Percentiles rank a stretch among this genome's conserved stretches.
phyloP scores from a whole-genome alignment of 768 basidiomycete genomes.

The Fomitopsis pulvina region DNA sequence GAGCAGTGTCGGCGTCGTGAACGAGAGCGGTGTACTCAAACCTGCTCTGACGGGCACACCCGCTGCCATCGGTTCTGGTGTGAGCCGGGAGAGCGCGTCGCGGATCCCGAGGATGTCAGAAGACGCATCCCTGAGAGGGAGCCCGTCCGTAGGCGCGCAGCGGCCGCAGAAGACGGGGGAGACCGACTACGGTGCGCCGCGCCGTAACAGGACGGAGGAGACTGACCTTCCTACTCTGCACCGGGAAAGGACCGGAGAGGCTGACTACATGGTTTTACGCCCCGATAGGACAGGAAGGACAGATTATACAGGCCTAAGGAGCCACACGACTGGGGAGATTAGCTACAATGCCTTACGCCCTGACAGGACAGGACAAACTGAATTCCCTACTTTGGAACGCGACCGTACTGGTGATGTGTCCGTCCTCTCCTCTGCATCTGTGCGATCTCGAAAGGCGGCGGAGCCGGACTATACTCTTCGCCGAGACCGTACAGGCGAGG shows the following conservation, averaged over 20 bases:
- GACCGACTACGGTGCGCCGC: no score
- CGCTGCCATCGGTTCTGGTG: background rate
- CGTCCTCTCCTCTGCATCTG: background rate
- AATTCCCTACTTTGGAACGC: background rate
- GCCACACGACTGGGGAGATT: no score
- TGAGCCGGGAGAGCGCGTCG: background rate
- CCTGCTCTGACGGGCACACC: background rate
- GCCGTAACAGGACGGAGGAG: background rate
- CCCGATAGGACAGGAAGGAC: no score
- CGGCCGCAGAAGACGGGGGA: no score
- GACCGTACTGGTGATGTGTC: background rate
- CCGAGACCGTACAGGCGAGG: constrained; percentile 18
- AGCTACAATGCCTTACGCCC: background rate
- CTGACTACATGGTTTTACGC: no score
- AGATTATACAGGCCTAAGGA: no score
- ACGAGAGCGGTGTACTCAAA: background rate
- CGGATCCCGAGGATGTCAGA: background rate
- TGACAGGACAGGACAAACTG: no score
- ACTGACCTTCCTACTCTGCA: no score
- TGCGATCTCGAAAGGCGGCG: constrained; percentile 1
- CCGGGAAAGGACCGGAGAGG: no score
- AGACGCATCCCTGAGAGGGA: background rate
- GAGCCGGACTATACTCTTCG: constrained; percentile 10
- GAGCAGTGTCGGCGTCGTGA: background rate
- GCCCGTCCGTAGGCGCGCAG: background rate